Conservation (phyloP, 1,139 yeast species). For the Protomyces inundatus region DNA sequence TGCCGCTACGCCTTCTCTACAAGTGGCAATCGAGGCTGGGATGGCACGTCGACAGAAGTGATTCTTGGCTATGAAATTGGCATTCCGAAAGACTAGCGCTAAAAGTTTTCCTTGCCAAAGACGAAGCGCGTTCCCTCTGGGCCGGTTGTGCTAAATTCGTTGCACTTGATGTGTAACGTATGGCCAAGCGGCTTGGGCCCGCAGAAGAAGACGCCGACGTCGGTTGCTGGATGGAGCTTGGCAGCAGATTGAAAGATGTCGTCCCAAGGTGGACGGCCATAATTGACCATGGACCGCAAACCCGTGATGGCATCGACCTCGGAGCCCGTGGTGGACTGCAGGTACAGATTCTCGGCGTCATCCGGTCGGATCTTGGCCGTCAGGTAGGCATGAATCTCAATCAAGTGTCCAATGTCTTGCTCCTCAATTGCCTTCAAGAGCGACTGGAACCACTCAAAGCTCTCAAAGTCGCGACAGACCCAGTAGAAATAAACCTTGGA, state of each 20-base stretch:
- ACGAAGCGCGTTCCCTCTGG: conserved; percentile 24
- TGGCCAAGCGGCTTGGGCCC: conserved; percentile 23
- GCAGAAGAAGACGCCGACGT: conserved; percentile 26
- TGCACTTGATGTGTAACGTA: conserved; percentile 16
- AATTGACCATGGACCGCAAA: conserved; percentile 14
- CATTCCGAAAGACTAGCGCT: not conserved
- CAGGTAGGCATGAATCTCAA: conserved; percentile 26
- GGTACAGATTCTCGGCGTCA: conserved; percentile 20
- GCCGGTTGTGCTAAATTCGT: conserved; percentile 10
- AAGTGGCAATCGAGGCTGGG: conserved; percentile 96
- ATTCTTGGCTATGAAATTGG: conserved; percentile 71
- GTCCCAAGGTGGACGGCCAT: conserved; percentile 25
- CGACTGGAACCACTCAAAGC: conserved; percentile 26
- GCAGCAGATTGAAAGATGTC: conserved; percentile 10
- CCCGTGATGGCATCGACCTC: conserved; percentile 26
- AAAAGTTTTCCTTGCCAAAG: conserved; percentile 26
- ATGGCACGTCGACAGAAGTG: conserved; percentile 70
- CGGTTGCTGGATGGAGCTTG: conserved; percentile 21
- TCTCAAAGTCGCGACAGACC: conserved; percentile 26
- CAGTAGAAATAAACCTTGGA: conserved; percentile 25
- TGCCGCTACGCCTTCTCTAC: conserved; percentile 84
- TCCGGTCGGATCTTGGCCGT: conserved; percentile 20
- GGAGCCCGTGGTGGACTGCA: conserved; percentile 9
- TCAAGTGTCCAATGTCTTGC: conserved; percentile 17
- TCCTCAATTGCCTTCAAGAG: conserved; percentile 18